Conservation (phyloP, 768 basidiomycete species). For the Mycena maculata region DNA sequence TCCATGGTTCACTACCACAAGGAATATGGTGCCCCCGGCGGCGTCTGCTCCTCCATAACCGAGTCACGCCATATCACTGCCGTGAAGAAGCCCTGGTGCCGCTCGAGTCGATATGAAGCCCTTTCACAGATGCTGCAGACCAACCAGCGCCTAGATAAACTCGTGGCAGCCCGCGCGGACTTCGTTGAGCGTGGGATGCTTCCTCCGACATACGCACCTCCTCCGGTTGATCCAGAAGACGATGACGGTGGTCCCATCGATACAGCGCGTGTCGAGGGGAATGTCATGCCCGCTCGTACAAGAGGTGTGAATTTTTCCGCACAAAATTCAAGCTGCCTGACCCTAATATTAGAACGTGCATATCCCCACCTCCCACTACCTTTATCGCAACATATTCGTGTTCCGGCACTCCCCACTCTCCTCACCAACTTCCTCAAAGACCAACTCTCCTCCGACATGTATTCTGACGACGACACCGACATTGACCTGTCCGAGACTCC, state of each 20-base stretch:
- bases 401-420: conserved; percentile 32
- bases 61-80: conserved; percentile 2
- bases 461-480: background rate
- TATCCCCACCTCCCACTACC: conserved; percentile 24
- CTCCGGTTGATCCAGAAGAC: background rate
- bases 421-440: conserved; percentile 35
- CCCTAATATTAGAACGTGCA: conserved; percentile 14
- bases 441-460: conserved; percentile 31
- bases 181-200: conserved; percentile 10
- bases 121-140: conserved; percentile 10
- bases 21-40: conserved; percentile 42
- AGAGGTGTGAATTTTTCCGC: background rate
- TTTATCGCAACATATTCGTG: conserved; percentile 25
- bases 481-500: background rate
- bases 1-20: conserved; percentile 42
- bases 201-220: background rate
- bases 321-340: background rate
- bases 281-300: conserved; percentile 18
- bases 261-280: conserved; percentile 7
- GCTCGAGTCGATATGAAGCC: conserved; percentile 4
- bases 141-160: conserved; percentile 9
- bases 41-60: conserved; percentile 2
- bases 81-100: background rate
- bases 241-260: conserved; percentile 3
- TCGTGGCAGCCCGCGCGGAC: conserved; percentile 1